phyloP scores from a whole-genome alignment of 2,329 filamentous ascomycete genomes.

The Exophiala lecanii-corni region DNA sequence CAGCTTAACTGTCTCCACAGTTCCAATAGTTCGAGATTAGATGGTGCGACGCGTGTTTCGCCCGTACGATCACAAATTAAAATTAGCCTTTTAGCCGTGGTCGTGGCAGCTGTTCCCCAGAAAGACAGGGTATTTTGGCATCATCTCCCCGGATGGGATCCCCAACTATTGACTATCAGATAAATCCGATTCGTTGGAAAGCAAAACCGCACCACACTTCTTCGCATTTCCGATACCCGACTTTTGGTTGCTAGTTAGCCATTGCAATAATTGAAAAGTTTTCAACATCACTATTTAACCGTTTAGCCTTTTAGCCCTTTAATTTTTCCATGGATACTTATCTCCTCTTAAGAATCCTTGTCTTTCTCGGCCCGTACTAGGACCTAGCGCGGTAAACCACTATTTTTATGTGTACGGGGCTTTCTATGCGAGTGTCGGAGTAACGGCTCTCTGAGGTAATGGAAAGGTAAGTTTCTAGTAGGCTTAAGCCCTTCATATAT shows the following conservation, averaged over 20 bases:
- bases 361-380: background rate
- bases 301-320: constrained; percentile 2
- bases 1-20: too few species aligned
- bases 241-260: background rate
- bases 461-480: constrained; percentile 1
- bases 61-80: too few species aligned
- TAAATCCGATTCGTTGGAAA: constrained; percentile 1
- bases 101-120: background rate
- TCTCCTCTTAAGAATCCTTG: background rate
- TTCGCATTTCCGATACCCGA: constrained; percentile 4
- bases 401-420: background rate
- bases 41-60: too few species aligned
- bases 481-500: background rate
- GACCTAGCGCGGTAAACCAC: background rate
- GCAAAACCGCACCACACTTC: constrained; percentile 1
- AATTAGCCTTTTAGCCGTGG: constrained; percentile 1
- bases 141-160: constrained; percentile 5
- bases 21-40: too few species aligned
- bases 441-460: background rate
- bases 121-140: constrained; percentile 1
- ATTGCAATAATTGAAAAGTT: background rate
- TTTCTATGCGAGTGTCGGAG: background rate
- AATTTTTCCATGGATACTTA: background rate
- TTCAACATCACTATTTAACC: too few species aligned
- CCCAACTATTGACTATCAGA: background rate